A percentile compares a stretch with the other conserved stretches of the same genome.
phyloP scores from a whole-genome alignment of 768 basidiomycete genomes.

The Tylopilus cervinicoccineus region DNA sequence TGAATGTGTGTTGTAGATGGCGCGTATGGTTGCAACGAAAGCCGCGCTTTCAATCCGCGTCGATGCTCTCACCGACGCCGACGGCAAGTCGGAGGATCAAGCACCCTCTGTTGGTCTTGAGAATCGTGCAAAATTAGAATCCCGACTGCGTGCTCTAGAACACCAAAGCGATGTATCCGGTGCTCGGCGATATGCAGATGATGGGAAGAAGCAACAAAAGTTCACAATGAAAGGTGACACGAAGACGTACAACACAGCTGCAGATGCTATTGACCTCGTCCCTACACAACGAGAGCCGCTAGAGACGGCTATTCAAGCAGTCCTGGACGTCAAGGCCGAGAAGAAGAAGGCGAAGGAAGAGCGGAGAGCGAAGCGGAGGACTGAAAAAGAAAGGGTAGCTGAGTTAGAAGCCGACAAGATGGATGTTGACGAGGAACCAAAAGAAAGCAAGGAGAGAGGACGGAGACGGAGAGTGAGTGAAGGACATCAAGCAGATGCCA shows the following conservation, averaged over 20 bases:
- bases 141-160: slow-evolving; percentile 86
- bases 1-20: slow-evolving; percentile 60
- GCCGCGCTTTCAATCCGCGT: slow-evolving; percentile 96
- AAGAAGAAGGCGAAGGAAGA: slow-evolving; percentile 81
- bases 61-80: slow-evolving; percentile 90
- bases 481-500: slow-evolving; percentile 41
- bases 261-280: slow-evolving; percentile 79
- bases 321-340: slow-evolving; percentile 82
- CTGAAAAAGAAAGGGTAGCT: slow-evolving; percentile 47
- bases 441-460: slow-evolving; percentile 40
- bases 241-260: slow-evolving; percentile 80
- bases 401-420: slow-evolving; percentile 36
- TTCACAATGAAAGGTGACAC: slow-evolving; percentile 81
- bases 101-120: slow-evolving; percentile 89
- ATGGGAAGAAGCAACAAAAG: slow-evolving; percentile 65
- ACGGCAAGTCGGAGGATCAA: slow-evolving; percentile 79
- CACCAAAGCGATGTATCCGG: slow-evolving; percentile 71
- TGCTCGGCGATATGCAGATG: slow-evolving; percentile 61
- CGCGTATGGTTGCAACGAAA: slow-evolving; percentile 99
- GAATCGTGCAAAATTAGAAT: slow-evolving; percentile 93
- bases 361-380: slow-evolving; percentile 61
- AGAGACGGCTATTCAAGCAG: slow-evolving; percentile 69
- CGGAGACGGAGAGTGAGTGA: slow-evolving; percentile 56
- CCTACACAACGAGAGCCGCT: slow-evolving; percentile 84
- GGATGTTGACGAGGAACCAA: slow-evolving; percentile 41